phyloP scores from a whole-genome alignment of 2,329 filamentous ascomycete genomes.

The Penicillium sp. region DNA sequence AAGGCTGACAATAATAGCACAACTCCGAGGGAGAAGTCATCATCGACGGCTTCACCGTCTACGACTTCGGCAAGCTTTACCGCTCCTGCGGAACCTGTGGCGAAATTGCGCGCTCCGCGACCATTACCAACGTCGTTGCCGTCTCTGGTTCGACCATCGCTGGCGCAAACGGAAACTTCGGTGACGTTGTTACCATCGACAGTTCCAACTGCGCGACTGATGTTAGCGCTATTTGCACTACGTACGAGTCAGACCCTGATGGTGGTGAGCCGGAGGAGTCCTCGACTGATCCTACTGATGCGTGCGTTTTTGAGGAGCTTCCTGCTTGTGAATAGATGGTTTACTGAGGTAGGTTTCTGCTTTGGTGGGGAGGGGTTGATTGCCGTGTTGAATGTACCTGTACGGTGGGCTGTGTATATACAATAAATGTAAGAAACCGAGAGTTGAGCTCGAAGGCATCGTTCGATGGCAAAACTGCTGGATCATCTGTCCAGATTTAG shows the following conservation, averaged over 20 bases:
- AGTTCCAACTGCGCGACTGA: conserved; percentile 38
- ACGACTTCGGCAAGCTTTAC: conserved; percentile 52
- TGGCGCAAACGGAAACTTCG: conserved; percentile 38
- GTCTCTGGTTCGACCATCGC: conserved; percentile 31
- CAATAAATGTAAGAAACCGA: not conserved
- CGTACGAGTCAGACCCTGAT: conserved; percentile 38
- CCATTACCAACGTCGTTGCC: conserved; percentile 39
- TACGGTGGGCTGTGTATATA: not conserved
- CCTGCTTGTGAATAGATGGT: conserved; percentile 1
- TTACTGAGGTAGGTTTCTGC: not conserved
- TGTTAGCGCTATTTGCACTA: conserved; percentile 1
- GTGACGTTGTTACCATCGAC: conserved; percentile 2
- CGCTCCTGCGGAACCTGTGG: conserved; percentile 55
- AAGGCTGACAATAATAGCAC: conserved; percentile 20
- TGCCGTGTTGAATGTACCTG: too few relatives aligned
- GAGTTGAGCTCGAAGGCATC: too few relatives aligned
- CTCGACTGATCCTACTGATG: not conserved
- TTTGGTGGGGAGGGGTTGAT: too few relatives aligned
- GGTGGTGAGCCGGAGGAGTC: conserved; percentile 22
- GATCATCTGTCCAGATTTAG: too few relatives aligned
- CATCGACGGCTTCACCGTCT: conserved; percentile 45
- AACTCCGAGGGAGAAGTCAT: conserved; percentile 39
- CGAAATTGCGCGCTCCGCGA: conserved; percentile 28
- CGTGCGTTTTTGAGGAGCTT: conserved; percentile 2
- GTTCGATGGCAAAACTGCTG: too few relatives aligned